phyloP scores from a whole-genome alignment of 2,329 filamentous ascomycete genomes.

The Nemania sp. region DNA sequence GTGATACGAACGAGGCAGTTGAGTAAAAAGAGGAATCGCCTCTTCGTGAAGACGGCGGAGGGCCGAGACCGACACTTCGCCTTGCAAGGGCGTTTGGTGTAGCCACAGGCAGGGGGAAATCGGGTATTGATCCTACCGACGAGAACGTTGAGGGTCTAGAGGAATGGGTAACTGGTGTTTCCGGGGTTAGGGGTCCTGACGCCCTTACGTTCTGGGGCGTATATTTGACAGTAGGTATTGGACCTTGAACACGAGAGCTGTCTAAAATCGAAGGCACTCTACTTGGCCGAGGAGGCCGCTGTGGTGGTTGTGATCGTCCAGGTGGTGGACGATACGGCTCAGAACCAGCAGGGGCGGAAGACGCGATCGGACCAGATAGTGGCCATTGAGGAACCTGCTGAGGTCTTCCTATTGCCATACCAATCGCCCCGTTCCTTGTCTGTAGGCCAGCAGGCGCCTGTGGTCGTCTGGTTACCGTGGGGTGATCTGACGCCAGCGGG shows the following conservation, averaged over 20 bases:
- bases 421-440: constrained; percentile 44
- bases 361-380: constrained; percentile 37
- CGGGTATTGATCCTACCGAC: constrained; percentile 61
- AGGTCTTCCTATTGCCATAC: constrained; percentile 55
- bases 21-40: constrained; percentile 69
- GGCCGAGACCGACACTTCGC: constrained; percentile 59
- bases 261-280: constrained; percentile 62
- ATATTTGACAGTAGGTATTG: constrained; percentile 57
- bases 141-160: constrained; percentile 58
- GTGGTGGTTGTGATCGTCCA: constrained; percentile 56
- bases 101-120: constrained; percentile 55
- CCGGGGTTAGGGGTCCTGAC: constrained; percentile 48
- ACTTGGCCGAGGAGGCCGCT: constrained; percentile 63
- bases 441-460: constrained; percentile 43
- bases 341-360: constrained; percentile 31
- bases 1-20: constrained; percentile 68
- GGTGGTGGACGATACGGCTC: constrained; percentile 55
- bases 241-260: constrained; percentile 58
- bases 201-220: constrained; percentile 43
- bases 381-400: constrained; percentile 44
- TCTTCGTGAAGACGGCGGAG: constrained; percentile 62
- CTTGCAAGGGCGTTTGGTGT: constrained; percentile 42
- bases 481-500: constrained; percentile 35
- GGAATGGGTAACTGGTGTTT: constrained; percentile 50
- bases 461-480: constrained; percentile 40